Evolutionary conservation across 768 basidiomycete genomes (phyloP), one percentile per base, ranked within the genome.

Genomic region (Lentinula edodes): DNA sequence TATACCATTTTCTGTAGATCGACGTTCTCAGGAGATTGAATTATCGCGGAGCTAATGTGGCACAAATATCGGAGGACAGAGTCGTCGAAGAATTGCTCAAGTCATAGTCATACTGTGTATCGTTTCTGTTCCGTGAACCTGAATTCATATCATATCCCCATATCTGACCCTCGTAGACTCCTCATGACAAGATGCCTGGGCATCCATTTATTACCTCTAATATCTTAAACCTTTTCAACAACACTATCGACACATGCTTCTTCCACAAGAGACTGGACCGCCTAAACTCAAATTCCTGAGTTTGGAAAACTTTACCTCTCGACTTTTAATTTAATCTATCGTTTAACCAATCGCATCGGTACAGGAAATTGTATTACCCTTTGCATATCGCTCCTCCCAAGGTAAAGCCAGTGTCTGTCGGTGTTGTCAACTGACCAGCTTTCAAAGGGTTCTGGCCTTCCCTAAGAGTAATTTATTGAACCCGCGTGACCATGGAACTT

Each of bases 11-110:
- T 23, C 2, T 23, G 28, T 51, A 95, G 92, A 91, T 95, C 63
- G 93, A 94, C 69, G 90, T 88, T n/a, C 81, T 96, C 63, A 83
- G 89, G 65, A 80, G 91, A 68, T 70, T 95, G 70, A 95, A 96
- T 72, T 96, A 96, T 75, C 86, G 93, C 32, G 83, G 94, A 28
- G 76, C 84, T 16, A 95, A 94, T 70, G 86, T 89, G 51, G 79
- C 86, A 13, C 87, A 89, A 73, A 90, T 93, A 72, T 73, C 83
- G 45, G 91, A 93, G 68, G 93, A 95, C 69, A 83, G 87, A 70
- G 79, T 95, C 45, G 88, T 95, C 28, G 91, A 95, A 74, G 91
- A 93, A 75, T 78, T 95, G 64, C 76, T 95, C 75, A 90, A 89
- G 70, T 78, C 70, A 72, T 61, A 59, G 34, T 38, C 28, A 9